phyloP scores from a whole-genome alignment of 1,284 basidiomycete species.

The Coniferiporia sulphurascens region DNA sequence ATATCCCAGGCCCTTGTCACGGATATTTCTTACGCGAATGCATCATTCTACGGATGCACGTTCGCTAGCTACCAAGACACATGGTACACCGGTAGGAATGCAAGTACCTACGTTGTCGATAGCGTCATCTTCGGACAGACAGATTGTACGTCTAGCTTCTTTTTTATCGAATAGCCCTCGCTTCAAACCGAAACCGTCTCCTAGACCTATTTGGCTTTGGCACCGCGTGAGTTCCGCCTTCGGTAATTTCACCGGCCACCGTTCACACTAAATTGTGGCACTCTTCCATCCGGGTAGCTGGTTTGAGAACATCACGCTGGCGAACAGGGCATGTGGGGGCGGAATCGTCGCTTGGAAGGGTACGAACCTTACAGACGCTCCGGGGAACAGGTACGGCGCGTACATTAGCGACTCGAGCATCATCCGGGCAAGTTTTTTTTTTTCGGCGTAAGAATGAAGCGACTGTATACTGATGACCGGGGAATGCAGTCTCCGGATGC shows the following conservation, averaged over 20 bases:
- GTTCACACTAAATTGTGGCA: too few relatives aligned
- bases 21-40: conserved; percentile 56
- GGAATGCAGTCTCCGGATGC: conserved; percentile 52
- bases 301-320: conserved; percentile 56
- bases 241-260: not conserved
- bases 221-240: conserved; percentile 39
- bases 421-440: conserved; percentile 41
- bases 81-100: conserved; percentile 57
- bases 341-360: conserved; percentile 61
- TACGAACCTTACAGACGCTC: conserved; percentile 47
- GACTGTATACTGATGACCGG: not conserved
- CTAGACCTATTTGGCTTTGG: conserved; percentile 54
- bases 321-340: conserved; percentile 59
- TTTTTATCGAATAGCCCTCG: not conserved
- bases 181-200: conserved; percentile 20
- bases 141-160: conserved; percentile 44
- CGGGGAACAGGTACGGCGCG: conserved; percentile 52
- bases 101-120: conserved; percentile 55
- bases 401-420: conserved; percentile 56
- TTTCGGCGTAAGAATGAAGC: not conserved
- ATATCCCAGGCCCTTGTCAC: conserved; percentile 58
- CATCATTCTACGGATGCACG: conserved; percentile 63
- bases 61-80: conserved; percentile 66
- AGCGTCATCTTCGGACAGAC: conserved; percentile 59
- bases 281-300: conserved; percentile 34